Evolutionary conservation across 495 filamentous ascomycete genomes (phyloP).

Genomic region (Podospora conica): DNA sequence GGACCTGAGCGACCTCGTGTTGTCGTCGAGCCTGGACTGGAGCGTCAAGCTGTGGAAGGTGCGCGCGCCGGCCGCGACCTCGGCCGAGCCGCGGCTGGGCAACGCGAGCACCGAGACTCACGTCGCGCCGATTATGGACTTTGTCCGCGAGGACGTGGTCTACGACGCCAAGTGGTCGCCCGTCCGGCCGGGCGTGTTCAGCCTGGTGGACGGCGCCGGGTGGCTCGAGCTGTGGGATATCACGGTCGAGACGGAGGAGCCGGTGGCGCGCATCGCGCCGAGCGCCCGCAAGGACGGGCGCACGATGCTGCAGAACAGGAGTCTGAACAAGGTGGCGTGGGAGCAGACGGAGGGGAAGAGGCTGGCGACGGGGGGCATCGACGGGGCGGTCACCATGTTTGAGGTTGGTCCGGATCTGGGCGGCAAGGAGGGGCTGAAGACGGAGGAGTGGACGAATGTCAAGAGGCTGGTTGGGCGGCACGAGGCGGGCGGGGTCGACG

Average conservation of each 20-base stretch:
- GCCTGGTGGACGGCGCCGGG: conserved; percentile 87
- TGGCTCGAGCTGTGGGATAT: conserved; percentile 94
- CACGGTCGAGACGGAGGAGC: conserved; percentile 85
- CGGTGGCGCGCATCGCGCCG: conserved; percentile 68
- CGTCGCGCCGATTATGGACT: conserved; percentile 73
- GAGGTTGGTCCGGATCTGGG: conserved; percentile 84
- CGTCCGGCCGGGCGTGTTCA: conserved; percentile 85
- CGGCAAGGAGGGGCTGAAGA: conserved; percentile 68
- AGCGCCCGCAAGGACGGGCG: conserved; percentile 52
- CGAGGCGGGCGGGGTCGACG: conserved; percentile 44
- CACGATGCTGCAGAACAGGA: conserved; percentile 57
- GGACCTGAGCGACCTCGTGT: conserved; percentile 90
- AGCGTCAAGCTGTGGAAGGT: conserved; percentile 95
- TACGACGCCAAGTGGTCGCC: conserved; percentile 96
- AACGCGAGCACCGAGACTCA: conserved; percentile 35
- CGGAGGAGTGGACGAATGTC: conserved; percentile 85
- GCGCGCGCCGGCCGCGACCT: conserved; percentile 64
- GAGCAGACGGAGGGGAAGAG: conserved; percentile 80
- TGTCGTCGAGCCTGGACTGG: conserved; percentile 87
- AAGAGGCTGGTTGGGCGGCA: conserved; percentile 75
- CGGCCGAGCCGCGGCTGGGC: conserved; percentile 42
- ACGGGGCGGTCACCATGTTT: conserved; percentile 84
- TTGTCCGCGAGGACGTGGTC: conserved; percentile 88
- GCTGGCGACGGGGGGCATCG: conserved; percentile 81
- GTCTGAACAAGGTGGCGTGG: conserved; percentile 90